Evolutionary conservation across 2,329 filamentous ascomycete species (phyloP), one percentile per base, ranked within the genome.

Genomic region (Fusarium sp.): DNA sequence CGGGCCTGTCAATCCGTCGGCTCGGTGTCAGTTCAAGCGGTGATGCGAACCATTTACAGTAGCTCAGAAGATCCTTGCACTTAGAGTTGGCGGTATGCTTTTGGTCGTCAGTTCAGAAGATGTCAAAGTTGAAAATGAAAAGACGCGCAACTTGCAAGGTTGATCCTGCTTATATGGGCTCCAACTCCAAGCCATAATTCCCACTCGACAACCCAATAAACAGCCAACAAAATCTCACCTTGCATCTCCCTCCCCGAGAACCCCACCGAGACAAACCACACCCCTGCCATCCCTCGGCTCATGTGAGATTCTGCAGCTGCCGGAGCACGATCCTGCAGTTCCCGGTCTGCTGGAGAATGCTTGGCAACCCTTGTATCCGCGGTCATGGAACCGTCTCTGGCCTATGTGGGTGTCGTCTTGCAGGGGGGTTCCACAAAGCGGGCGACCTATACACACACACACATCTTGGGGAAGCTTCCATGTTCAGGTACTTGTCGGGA

Each of bases 321-420:
- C 63, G 70, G 63, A 74, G 58, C 60, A 29, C 69, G 73, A 75
- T 75, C 66, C 63, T 71, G 73, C 73, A 75, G 66, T 33, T 74
- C 66, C 63, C 66, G 73, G 20, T 47, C 58, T 72, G 68, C n/a
- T 74, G 63, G 2, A 62, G 40, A 71, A 27, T 36, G 11, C 31
- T 74, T 74, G 69, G 72, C 68, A 52, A 36, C 57, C 71, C 68
- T 56, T 74, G 71, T 59, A 64, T 66, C 72, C 72, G 50, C 52
- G 71, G 66, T 60, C 71, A 62, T 63, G 71, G 65, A 74, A 62
- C 68, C 61, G 56, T 58, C 35, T 38, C 31, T 13, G 22, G 14
- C 1, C 56, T 35, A 65, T 74, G 71, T 66, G 71, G 71, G 59
- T 33, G 47, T 31, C 18, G 18, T 54, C 40, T 68, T 10, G 52